Evolutionary conservation across 352 stramenopile genomes (phyloP), one percentile per base, ranked within the genome.

Genomic region (Globisporangium rhizosaccharum): DNA sequence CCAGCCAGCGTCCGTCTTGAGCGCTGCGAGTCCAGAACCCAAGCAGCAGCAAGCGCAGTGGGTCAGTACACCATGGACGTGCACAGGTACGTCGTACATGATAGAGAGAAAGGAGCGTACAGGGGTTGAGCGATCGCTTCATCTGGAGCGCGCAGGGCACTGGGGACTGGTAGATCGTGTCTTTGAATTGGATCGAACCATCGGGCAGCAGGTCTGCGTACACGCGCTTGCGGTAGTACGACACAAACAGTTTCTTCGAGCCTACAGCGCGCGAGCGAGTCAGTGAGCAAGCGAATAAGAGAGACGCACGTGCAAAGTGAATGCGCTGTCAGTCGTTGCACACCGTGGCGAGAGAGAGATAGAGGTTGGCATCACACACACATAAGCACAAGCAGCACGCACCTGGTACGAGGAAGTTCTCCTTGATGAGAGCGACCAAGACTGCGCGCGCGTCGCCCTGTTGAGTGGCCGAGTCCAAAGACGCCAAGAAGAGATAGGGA

Each of bases 1-100:
- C 82, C 82, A 92, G 10, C 79, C 82, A n/a, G 82, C 79, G 53
- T 92, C 82, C 42, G 73, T 87, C 70, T 92, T 88, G 26, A 91
- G 63, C 17, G 73, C 76, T 87, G 41, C 6, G 33, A 0, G 30
- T 18, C 23, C 14, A 49, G 8, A 36, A 11, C 26, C 50, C 30
- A 46, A 66, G 10, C 7, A 39, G 33, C 6, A 39, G 7, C 33
- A 39, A 12, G 33, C 33, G 33, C 33, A 39, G 33, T 39, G 33
- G 33, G 33, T 39, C 33, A 39, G 33, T 8, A 12, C 33, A 12
- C 8, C 8, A 12, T 39, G 33, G 10, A 39, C 7, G 11, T 10
- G 33, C 8, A 8, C 33, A 39, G 33, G 33, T 39, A 12, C 33
- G 33, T 14, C 0, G 7, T 1, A 12, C 33, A n/a, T 4, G 56